Evolutionary conservation across 1,284 basidiomycete species (phyloP), one percentile per base, ranked within the genome.

Genomic region (Marasmius sp.): DNA sequence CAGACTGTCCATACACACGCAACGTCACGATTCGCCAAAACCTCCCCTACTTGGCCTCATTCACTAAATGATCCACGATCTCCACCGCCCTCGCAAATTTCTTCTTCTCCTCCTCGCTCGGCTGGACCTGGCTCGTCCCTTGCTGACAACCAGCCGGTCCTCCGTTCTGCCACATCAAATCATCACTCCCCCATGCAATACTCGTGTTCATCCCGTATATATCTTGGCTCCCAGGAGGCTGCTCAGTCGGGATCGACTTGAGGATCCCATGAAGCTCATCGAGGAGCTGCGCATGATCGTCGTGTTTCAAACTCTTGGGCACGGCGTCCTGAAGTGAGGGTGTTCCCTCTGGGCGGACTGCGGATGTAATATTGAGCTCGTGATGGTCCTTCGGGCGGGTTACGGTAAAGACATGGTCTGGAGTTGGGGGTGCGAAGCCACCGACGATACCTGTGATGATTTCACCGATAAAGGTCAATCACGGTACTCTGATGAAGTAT

Each of bases 391-490:
- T 74, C 1, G 72, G 61, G 7, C 77, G 74, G 16, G 82, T 80
- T 66, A 92, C 69, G 36, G 78, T 80, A 68, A 84, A 77, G 67
- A 88, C 75, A 16, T 82, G 83, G 49, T 74, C 75, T 5, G 88
- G 86, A 7, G 78, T 85, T 2, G 90, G 85, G 0, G 89, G 88
- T 16, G 84, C 86, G 68, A 92, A 90, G 48, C 91, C 91, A 48
- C 90, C 90, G 11, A 77, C 74, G 70, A 92, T 92, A 63, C 90
- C 90, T 91, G 68, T 4, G 47, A 41, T 43, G 27, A 27, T 27
- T 5, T 2, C 27, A 27, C 27, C 27, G 27, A 27, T 27, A 27
- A 27, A 27, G 27, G 11, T 12, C 16, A 60, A 16, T 59, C 27
- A 27, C 7, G 50, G 53, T 58, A 10, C 43, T 52, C 22, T 20